Evolutionary conservation across 768 basidiomycete genomes (phyloP), one percentile per base, ranked within the genome.

Genomic region (Tricholoma terreum): DNA sequence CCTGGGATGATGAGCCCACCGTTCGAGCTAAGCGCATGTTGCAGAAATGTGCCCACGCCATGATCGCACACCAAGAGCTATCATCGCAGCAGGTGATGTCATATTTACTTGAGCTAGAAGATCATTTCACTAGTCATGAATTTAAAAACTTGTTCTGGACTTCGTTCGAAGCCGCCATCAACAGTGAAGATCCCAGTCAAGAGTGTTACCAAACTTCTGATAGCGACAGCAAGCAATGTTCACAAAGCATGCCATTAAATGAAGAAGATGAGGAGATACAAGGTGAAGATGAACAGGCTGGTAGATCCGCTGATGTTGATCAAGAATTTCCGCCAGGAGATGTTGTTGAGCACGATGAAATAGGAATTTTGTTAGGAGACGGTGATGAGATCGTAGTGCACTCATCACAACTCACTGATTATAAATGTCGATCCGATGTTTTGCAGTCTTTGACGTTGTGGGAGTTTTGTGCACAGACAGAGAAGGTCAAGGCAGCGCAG

Each of bases 11-110:
- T n/a, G n/a, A n/a, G n/a, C n/a, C n/a, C n/a, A n/a, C n/a, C n/a
- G n/a, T n/a, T n/a, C n/a, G n/a, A n/a, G n/a, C n/a, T n/a, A n/a
- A n/a, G n/a, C n/a, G n/a, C n/a, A n/a, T n/a, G n/a, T n/a, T n/a
- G n/a, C n/a, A n/a, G n/a, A n/a, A n/a, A n/a, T n/a, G n/a, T n/a
- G n/a, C n/a, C n/a, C n/a, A n/a, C n/a, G n/a, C n/a, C n/a, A n/a
- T n/a, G n/a, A n/a, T n/a, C n/a, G n/a, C n/a, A n/a, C n/a, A n/a
- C n/a, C n/a, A n/a, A n/a, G 78, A 79, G 59, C 30, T 78, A 7
- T 75, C 75, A 4, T 70, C 64, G 1, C 78, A 72, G 40, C 75
- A 77, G 52, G 73, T 78, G 0, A 61, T 62, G 12, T 70, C 67
- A 1, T 75, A 75, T 60, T 46, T 77, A 0, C 54, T 73, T 52